phyloP scores from a whole-genome alignment of 106 monocot genomes.

The Iris macrosiphon region DNA sequence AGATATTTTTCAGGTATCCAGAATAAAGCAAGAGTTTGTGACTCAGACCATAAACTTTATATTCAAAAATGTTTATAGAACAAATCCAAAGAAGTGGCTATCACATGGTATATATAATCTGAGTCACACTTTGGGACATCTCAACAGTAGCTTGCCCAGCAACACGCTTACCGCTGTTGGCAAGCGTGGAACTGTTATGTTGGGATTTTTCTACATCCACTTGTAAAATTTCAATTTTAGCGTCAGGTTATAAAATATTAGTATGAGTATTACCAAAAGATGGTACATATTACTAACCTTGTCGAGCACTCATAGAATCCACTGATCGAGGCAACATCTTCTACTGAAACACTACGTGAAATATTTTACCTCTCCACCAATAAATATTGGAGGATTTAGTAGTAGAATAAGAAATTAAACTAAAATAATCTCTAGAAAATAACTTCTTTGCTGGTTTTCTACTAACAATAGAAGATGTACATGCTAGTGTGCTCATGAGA shows the following conservation, averaged over 20 bases:
- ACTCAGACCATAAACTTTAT: too few relatives aligned
- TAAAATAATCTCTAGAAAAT: conserved; percentile 11
- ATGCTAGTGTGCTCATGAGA: conserved; percentile 16
- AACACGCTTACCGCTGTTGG: conserved; percentile 74
- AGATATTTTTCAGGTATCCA: too few relatives aligned
- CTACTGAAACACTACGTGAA: conserved; percentile 79
- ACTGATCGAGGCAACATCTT: conserved; percentile 67
- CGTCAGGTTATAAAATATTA: too few relatives aligned
- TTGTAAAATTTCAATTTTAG: conserved; percentile 44
- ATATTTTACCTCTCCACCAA: conserved; percentile 95
- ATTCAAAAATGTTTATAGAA: background rate
- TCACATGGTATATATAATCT: conserved; percentile 65
- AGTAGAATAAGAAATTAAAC: conserved; percentile 11
- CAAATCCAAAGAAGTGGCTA: background rate
- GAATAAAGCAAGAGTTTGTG: too few relatives aligned
- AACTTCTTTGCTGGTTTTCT: conserved; percentile 46
- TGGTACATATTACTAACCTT: conserved; percentile 77
- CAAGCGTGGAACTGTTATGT: conserved; percentile 53
- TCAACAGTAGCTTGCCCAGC: conserved; percentile 86
- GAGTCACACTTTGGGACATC: conserved; percentile 65
- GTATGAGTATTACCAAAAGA: too few relatives aligned
- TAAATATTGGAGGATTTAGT: conserved; percentile 31
- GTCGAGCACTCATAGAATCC: conserved; percentile 59
- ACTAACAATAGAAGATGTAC: conserved; percentile 22
- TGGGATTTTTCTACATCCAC: conserved; percentile 79